Conservation (phyloP, 2,329 filamentous ascomycete species). For the Phoma herbarum region DNA sequence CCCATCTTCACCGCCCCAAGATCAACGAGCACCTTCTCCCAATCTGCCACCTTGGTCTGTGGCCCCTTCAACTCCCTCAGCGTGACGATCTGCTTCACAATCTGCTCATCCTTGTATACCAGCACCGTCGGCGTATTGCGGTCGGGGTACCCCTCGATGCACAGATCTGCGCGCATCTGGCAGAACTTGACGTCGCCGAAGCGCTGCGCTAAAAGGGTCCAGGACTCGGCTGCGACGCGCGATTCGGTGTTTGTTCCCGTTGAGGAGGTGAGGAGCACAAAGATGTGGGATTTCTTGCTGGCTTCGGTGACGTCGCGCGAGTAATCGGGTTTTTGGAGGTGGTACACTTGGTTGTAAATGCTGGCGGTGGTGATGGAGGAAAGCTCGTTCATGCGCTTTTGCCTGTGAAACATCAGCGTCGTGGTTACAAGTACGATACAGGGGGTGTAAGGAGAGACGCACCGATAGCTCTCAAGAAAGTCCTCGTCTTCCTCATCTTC, state of each 20-base stretch:
- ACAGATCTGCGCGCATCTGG: constrained; percentile 89
- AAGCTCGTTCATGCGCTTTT: constrained; percentile 87
- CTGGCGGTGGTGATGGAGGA: constrained; percentile 77
- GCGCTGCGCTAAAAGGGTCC: constrained; percentile 81
- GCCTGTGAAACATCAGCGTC: too few relatives aligned
- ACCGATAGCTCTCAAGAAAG: constrained; percentile 86
- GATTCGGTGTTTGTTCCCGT: constrained; percentile 85
- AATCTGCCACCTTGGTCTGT: constrained; percentile 58
- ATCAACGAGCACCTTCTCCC: constrained; percentile 83
- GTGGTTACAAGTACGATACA: too few relatives aligned
- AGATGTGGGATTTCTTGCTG: constrained; percentile 70
- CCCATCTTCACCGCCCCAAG: constrained; percentile 80
- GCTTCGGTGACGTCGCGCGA: constrained; percentile 90
- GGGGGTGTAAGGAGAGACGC: constrained; percentile 11
- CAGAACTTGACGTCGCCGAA: constrained; percentile 98
- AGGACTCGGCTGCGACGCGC: constrained; percentile 81
- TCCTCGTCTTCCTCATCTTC: constrained; percentile 96
- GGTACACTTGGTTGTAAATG: constrained; percentile 89
- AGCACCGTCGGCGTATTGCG: constrained; percentile 93
- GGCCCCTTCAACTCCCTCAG: constrained; percentile 77
- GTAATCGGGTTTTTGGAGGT: constrained; percentile 94
- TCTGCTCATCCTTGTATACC: constrained; percentile 91
- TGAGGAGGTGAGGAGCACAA: constrained; percentile 84
- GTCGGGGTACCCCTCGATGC: constrained; percentile 96
- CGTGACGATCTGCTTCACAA: constrained; percentile 91